These are phyloP conservation scores for Sarcodon aspratus DNA, from an alignment of 768 basidiomycete species.

Conservation along the genomic window DNA sequence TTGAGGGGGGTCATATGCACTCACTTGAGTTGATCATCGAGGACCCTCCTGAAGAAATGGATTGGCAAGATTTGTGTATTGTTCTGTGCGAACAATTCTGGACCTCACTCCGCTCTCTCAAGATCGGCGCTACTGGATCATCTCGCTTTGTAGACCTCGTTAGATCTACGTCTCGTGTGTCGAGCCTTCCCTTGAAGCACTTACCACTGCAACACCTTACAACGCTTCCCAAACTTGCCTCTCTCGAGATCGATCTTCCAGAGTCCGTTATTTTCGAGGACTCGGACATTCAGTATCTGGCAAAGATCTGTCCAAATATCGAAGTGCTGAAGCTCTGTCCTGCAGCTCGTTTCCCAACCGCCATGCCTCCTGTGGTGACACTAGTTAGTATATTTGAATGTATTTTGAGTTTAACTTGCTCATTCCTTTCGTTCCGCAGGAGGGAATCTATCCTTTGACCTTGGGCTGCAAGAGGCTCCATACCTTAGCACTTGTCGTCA, in stretches of 20 bases:
- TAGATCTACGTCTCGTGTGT: constrained; percentile 57
- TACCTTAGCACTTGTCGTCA: constrained; percentile 53
- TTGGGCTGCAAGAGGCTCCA: constrained; percentile 49
- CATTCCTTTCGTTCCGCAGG: constrained; percentile 9
- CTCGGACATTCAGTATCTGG: constrained; percentile 45
- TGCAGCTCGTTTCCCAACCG: constrained; percentile 48
- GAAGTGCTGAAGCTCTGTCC: constrained; percentile 62
- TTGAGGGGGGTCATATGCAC: constrained; percentile 46
- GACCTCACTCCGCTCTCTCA: constrained; percentile 45
- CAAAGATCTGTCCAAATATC: constrained; percentile 53
- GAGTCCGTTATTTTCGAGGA: constrained; percentile 60
- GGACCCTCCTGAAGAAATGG: constrained; percentile 62
- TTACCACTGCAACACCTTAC: constrained; percentile 52
- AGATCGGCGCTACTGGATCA: constrained; percentile 53
- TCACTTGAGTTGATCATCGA: constrained; percentile 69
- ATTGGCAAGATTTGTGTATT: constrained; percentile 64
- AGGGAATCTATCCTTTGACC: constrained; percentile 49
- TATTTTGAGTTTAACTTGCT: not conserved
- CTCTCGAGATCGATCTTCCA: constrained; percentile 71
- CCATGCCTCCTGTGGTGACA: constrained; percentile 42
- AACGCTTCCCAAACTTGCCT: constrained; percentile 39
- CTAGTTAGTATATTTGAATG: constrained; percentile 15
- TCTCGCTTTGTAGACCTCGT: constrained; percentile 77
- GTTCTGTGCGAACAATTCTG: constrained; percentile 55
- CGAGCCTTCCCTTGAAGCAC: constrained; percentile 44